Evolutionary conservation across 768 basidiomycete species (phyloP).

Genomic region (Podaxis sp.): DNA sequence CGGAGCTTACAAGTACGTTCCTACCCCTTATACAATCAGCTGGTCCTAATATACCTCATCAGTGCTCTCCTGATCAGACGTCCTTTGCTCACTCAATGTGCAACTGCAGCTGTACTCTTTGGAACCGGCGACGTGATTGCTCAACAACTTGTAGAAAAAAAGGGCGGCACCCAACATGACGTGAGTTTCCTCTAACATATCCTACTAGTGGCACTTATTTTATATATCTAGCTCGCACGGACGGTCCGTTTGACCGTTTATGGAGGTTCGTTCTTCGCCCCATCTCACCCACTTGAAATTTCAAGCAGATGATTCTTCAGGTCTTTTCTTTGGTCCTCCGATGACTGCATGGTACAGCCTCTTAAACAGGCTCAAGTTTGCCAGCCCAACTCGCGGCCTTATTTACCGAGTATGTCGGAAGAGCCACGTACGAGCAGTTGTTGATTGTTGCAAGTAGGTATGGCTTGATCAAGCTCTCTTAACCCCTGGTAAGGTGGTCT

Average conservation of each 20-base stretch:
- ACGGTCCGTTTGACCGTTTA: conserved; percentile 68
- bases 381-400: conserved; percentile 52
- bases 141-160: conserved; percentile 78
- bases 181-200: conserved; percentile 34
- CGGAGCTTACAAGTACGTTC: conserved; percentile 14
- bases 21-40: background rate
- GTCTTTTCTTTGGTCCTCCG: conserved; percentile 73
- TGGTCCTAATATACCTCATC: background rate
- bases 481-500: conserved; percentile 51
- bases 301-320: conserved; percentile 22
- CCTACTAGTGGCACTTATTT: background rate
- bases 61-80: conserved; percentile 58
- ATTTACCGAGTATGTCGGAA: conserved; percentile 51
- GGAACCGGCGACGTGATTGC: conserved; percentile 78
- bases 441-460: conserved; percentile 39
- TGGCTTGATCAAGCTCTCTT: conserved; percentile 78
- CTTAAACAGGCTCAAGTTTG: conserved; percentile 67
- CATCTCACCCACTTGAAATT: background rate
- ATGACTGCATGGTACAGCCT: conserved; percentile 81
- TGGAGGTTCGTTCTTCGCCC: conserved; percentile 47
- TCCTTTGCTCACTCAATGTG: conserved; percentile 60
- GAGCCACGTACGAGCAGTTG: background rate
- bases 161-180: conserved; percentile 64
- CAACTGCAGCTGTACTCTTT: conserved; percentile 64
- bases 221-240: conserved; percentile 41